Evolutionary conservation across 768 basidiomycete genomes (phyloP).

Genomic region (Termitomyces sp.): DNA sequence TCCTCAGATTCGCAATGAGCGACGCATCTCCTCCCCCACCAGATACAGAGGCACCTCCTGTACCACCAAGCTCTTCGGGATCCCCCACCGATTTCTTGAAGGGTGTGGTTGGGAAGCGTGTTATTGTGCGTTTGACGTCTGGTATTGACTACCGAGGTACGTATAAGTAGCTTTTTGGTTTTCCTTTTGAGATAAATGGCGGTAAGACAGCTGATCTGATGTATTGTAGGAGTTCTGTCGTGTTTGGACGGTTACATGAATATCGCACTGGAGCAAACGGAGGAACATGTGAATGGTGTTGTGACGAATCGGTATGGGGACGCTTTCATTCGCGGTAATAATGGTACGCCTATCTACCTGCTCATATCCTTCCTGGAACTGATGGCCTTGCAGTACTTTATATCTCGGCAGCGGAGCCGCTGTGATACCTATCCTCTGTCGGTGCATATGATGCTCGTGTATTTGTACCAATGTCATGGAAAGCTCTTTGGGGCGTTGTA

Average conservation of each 20-base stretch:
- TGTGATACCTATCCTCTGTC: too few species aligned
- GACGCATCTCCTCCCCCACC: slow-evolving; percentile 26
- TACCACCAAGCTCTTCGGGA: slow-evolving; percentile 51
- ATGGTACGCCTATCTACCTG: slow-evolving; percentile 46
- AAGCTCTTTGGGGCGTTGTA: too few species aligned
- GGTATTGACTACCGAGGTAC: slow-evolving; percentile 92
- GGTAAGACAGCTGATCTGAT: background rate
- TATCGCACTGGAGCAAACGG: slow-evolving; percentile 95
- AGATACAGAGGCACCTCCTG: slow-evolving; percentile 44
- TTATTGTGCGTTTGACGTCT: slow-evolving; percentile 86
- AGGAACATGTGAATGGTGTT: slow-evolving; percentile 88
- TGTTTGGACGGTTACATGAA: slow-evolving; percentile 99
- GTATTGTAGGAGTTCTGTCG: slow-evolving; percentile 71
- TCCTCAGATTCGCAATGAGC: background rate
- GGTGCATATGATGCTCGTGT: too few species aligned
- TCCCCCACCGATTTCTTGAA: slow-evolving; percentile 93
- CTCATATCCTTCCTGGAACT: too few species aligned
- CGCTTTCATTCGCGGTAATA: slow-evolving; percentile 93
- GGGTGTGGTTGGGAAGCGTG: slow-evolving; percentile 93
- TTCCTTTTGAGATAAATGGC: background rate
- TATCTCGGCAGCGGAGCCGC: too few species aligned
- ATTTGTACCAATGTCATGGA: too few species aligned
- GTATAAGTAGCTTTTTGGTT: slow-evolving; percentile 14
- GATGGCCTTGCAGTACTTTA: too few species aligned
- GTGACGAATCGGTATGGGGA: slow-evolving; percentile 92